Conservation (phyloP, 2,329 filamentous ascomycete genomes). For the Didymella arachidicola region DNA sequence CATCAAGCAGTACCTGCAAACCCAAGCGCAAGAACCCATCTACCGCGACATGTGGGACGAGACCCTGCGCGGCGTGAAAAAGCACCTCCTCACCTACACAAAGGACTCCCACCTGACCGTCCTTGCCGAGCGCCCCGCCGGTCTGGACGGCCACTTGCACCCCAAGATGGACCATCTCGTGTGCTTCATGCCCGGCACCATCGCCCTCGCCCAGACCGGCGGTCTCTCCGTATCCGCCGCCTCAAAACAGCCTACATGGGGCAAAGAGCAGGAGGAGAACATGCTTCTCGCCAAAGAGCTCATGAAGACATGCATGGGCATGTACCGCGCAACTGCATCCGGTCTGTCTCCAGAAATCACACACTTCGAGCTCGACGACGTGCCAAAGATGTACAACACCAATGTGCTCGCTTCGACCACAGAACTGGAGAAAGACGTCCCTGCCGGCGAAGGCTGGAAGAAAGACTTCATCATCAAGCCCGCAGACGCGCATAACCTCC, state of each 20-base stretch:
- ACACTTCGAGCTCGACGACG: conserved; percentile 79
- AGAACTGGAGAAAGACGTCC: conserved; percentile 36
- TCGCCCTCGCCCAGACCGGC: conserved; percentile 85
- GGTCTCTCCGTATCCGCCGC: conserved; percentile 79
- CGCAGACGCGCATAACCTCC: conserved; percentile 91
- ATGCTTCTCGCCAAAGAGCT: conserved; percentile 87
- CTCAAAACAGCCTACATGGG: conserved; percentile 74
- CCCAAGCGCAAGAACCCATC: conserved; percentile 80
- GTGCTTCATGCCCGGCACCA: conserved; percentile 96
- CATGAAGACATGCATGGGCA: conserved; percentile 97
- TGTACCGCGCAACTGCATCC: conserved; percentile 89
- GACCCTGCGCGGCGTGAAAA: conserved; percentile 82
- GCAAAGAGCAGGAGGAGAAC: conserved; percentile 80
- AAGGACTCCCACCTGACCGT: conserved; percentile 82
- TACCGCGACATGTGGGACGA: conserved; percentile 96
- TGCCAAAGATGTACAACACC: conserved; percentile 65
- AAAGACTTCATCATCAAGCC: conserved; percentile 80
- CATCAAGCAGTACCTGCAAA: conserved; percentile 98
- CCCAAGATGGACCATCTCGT: conserved; percentile 99
- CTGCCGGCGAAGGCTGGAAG: conserved; percentile 69
- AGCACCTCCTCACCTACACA: conserved; percentile 91
- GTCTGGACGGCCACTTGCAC: conserved; percentile 69
- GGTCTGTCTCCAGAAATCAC: conserved; percentile 95
- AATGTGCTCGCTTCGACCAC: conserved; percentile 58
- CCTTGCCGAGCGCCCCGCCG: conserved; percentile 82